Base-by-base conservation (phyloP, 768 basidiomycete genomes). In the Tephrocybe sp. region DNA sequence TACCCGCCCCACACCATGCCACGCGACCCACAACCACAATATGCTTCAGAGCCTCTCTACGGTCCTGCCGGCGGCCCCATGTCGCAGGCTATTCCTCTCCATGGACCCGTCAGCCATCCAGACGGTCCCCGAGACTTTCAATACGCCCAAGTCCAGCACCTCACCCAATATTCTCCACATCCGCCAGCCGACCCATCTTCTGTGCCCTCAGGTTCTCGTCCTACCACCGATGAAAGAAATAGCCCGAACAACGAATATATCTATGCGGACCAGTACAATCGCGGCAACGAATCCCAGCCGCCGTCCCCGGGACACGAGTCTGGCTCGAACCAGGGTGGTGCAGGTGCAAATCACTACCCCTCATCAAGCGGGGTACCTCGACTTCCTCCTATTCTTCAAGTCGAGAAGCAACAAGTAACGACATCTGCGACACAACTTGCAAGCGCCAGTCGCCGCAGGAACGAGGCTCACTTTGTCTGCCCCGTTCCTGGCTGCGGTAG, bases 401-500 rank as follows among this genome's bases (percentile, higher is more conserved):
- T 93, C 44, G 91, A 93, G 72, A 93, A 92, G 70, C 88, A 92
- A 71, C 91, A 92, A 69, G 94, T 98, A 26, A 98, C 94, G 34
- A 96, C 94, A 18, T 87, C 87, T 13, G 94, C 94, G 21, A 98
- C 94, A 1, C 92, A 95, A 67, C 78, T 89, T 2, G 94, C 94
- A 11, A 93, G 91, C 64, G 89, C 89, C 44, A 93, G 88, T 65
- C 77, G 94, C 46, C 75, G 94, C 42, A 78, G 92, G 60, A 95
- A 94, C 62, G 91, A 93, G 64, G 94, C 94, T 0, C 84, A 91
- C 60, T 97, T 96, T 68, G 79, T 85, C 52, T 98, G 94, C 69
- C 94, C 95, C 4, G 92, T 98, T 13, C 90, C 92, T 9, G 93
- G 92, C 11, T 98, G 94, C 72, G 92, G 92, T 37, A 93, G 91